These are phyloP conservation scores for Epichloe typhina DNA, from an alignment of 2,329 filamentous ascomycete species.

Conservation along the genomic window DNA sequence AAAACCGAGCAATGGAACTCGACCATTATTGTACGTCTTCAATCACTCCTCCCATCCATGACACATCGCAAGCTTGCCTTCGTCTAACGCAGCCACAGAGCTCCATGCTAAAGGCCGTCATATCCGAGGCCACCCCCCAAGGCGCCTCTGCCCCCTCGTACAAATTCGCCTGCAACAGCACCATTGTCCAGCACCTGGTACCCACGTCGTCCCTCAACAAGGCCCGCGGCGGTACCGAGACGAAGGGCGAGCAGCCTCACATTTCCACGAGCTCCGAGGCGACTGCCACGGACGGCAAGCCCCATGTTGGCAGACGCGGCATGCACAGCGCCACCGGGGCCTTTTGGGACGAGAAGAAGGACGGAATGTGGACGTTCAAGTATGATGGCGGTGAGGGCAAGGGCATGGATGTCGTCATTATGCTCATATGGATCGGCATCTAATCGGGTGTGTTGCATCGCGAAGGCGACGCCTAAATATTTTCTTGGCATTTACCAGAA, in stretches of 20 bases:
- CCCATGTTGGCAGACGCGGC: constrained; percentile 71
- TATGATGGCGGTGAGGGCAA: constrained; percentile 57
- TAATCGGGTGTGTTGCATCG: constrained; percentile 19
- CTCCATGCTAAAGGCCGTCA: constrained; percentile 62
- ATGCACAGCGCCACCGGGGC: constrained; percentile 81
- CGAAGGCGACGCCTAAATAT: not conserved
- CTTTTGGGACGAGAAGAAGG: constrained; percentile 84
- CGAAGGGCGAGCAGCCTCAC: constrained; percentile 34
- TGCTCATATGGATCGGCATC: constrained; percentile 66
- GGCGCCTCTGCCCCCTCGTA: constrained; percentile 49
- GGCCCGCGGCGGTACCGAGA: constrained; percentile 36
- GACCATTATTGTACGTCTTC: constrained; percentile 65
- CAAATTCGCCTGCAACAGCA: constrained; percentile 97
- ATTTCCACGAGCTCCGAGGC: constrained; percentile 41
- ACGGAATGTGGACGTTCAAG: constrained; percentile 84
- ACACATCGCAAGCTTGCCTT: constrained; percentile 1
- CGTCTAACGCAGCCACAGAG: constrained; percentile 35
- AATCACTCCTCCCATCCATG: not conserved
- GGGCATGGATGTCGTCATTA: constrained; percentile 57
- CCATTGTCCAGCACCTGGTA: constrained; percentile 87
- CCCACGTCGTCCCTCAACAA: constrained; percentile 53
- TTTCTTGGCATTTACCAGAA: not conserved
- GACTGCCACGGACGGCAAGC: constrained; percentile 48
- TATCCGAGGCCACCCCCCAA: constrained; percentile 56
- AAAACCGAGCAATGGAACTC: constrained; percentile 85